Evolutionary conservation across 176 grass and related monocot genomes (phyloP).

Genomic region (Triticum monococcum): DNA sequence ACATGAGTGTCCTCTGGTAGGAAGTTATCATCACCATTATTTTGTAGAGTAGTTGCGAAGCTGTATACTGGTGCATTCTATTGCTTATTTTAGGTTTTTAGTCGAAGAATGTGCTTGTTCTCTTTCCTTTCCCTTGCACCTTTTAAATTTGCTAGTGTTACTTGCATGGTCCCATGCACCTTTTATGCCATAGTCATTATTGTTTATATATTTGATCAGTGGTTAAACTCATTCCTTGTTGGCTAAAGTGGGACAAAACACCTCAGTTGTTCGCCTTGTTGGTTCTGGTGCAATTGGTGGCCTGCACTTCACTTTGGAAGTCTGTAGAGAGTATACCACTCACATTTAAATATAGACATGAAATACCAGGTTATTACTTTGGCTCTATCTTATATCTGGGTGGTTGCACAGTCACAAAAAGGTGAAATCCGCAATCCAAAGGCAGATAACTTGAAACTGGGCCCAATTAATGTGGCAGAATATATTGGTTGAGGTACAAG

Average conservation of each 20-base stretch:
- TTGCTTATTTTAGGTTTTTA: slow-evolving; percentile 27
- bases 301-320: slow-evolving; percentile 19
- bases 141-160: slow-evolving; percentile 34
- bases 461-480: neutral
- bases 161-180: slow-evolving; percentile 31
- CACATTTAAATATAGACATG: neutral
- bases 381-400: neutral
- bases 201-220: slow-evolving; percentile 31
- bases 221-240: slow-evolving; percentile 42
- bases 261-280: slow-evolving; percentile 6
- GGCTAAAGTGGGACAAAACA: slow-evolving; percentile 38
- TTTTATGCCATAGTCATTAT: slow-evolving; percentile 41
- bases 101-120: slow-evolving; percentile 3
- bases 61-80: slow-evolving; percentile 19
- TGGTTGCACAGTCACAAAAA: neutral
- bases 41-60: slow-evolving; percentile 32
- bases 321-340: neutral
- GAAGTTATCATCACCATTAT: neutral
- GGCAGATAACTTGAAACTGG: neutral
- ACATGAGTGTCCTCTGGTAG: neutral
- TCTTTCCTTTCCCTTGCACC: slow-evolving; percentile 22
- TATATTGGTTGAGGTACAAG: neutral
- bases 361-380: neutral
- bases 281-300: slow-evolving; percentile 20
- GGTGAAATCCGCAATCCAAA: neutral